Evolutionary conservation across 352 stramenopile genomes (phyloP).

Genomic region (Globisporangium echinulatum): DNA sequence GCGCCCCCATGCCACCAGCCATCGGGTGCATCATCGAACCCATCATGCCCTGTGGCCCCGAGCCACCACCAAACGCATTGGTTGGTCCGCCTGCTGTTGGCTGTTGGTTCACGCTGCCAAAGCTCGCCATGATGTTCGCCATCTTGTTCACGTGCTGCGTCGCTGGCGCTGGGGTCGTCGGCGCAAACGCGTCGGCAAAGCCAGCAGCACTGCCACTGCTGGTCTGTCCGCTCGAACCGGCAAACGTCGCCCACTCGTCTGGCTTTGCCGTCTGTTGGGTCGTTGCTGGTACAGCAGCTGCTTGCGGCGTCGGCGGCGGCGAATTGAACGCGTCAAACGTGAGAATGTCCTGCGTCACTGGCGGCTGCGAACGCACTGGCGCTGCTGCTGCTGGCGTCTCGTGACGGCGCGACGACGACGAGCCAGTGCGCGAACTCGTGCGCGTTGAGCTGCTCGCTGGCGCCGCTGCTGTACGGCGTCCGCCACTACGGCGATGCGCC

Average conservation of each 20-base stretch:
- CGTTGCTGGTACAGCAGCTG: conserved; percentile 10
- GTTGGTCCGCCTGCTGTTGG: conserved; percentile 9
- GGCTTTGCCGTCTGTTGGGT: conserved; percentile 24
- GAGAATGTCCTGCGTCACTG: conserved; percentile 53
- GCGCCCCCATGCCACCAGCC: conserved; percentile 33
- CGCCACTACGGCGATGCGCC: conserved; percentile 4
- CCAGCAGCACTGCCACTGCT: neutral
- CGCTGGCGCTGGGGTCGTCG: conserved; percentile 17
- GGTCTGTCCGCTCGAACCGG: conserved; percentile 38
- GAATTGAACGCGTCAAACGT: conserved; percentile 65
- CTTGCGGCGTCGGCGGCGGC: conserved; percentile 21
- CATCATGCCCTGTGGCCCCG: conserved; percentile 28
- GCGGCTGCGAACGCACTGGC: conserved; percentile 7
- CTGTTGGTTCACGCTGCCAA: conserved; percentile 25
- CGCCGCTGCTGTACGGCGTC: conserved; percentile 15
- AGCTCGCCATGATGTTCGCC: conserved; percentile 86
- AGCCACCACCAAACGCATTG: conserved; percentile 7
- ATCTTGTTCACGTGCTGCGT: conserved; percentile 70
- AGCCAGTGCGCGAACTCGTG: conserved; percentile 16
- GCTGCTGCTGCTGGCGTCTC: conserved; percentile 25
- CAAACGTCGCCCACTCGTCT: conserved; percentile 75
- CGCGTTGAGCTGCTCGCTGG: conserved; percentile 14
- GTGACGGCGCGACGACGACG: conserved; percentile 17
- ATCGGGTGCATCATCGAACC: conserved; percentile 13
- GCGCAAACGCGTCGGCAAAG: conserved; percentile 41